A percentile compares a stretch with the other conserved stretches of the same genome.
Evolutionary conservation across 352 stramenopile species (phyloP).

Genomic region (Stephanocyclus meneghinianus): DNA sequence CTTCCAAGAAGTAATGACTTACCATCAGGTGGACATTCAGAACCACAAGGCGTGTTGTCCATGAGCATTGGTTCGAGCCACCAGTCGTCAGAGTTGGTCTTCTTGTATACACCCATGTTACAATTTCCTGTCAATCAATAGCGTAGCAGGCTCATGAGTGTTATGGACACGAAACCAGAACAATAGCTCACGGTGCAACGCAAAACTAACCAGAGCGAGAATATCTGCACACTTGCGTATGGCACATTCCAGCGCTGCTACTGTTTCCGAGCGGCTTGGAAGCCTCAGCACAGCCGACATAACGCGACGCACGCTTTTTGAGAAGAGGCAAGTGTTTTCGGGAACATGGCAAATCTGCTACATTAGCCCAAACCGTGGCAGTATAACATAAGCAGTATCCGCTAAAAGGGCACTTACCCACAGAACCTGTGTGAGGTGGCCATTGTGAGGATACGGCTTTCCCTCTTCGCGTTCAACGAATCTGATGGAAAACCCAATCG

Average conservation of each 20-base stretch:
- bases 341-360: no score
- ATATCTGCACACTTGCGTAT: slow-evolving; percentile 45
- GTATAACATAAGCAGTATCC: no score
- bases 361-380: no score
- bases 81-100: slow-evolving; percentile 23
- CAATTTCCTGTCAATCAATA: slow-evolving; percentile 34
- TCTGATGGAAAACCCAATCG: slow-evolving; percentile 6
- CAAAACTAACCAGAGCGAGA: slow-evolving; percentile 31
- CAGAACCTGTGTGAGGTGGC: slow-evolving; percentile 41
- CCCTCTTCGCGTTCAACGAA: slow-evolving; percentile 42
- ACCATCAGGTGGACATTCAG: slow-evolving; percentile 33
- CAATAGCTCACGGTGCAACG: background rate
- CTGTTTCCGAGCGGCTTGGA: slow-evolving; percentile 17
- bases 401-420: background rate
- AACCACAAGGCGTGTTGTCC: slow-evolving; percentile 38
- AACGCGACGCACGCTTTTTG: slow-evolving; percentile 9
- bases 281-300: slow-evolving; percentile 41
- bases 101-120: slow-evolving; percentile 39
- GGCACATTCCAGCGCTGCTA: slow-evolving; percentile 19
- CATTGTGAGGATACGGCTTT: slow-evolving; percentile 19
- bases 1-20: background rate
- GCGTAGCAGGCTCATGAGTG: background rate
- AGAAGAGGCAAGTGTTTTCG: background rate
- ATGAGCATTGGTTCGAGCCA: slow-evolving; percentile 39
- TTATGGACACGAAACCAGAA: background rate